Conservation (phyloP, 2,329 filamentous ascomycete genomes). For the Verticillium klebahnii region DNA sequence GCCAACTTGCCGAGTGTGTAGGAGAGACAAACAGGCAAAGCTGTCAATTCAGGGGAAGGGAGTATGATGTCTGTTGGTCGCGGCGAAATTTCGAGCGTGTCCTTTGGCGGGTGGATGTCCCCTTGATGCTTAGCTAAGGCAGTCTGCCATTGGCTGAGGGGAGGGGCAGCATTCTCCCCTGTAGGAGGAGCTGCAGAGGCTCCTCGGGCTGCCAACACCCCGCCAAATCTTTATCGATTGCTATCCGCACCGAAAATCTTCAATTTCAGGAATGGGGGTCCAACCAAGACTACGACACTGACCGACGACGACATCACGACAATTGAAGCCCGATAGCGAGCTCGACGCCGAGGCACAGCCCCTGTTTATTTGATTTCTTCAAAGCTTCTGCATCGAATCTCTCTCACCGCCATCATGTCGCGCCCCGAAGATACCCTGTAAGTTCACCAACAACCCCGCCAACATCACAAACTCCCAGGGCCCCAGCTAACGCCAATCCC, state of each 20-base stretch:
- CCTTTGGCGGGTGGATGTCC: background rate
- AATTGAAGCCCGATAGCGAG: no score
- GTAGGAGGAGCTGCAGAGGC: no score
- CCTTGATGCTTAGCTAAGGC: background rate
- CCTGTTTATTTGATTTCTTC: no score
- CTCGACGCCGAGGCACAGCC: no score
- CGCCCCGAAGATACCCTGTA: slow-evolving; percentile 94
- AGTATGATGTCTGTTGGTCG: background rate
- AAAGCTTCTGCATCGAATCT: background rate
- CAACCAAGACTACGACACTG: background rate
- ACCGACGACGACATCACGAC: background rate
- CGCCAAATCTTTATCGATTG: slow-evolving; percentile 3
- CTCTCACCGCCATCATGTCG: slow-evolving; percentile 63
- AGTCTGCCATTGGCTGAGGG: background rate
- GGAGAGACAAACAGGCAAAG: background rate
- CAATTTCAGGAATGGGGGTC: background rate
- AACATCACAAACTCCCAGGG: slow-evolving; percentile 2
- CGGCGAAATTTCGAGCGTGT: slow-evolving; percentile 1
- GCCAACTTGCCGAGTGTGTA: background rate
- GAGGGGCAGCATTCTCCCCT: background rate
- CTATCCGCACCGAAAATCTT: slow-evolving; percentile 6
- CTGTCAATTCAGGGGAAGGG: background rate
- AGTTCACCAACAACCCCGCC: slow-evolving; percentile 20
- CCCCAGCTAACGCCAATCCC: slow-evolving; percentile 9
- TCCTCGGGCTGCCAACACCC: background rate